Base-by-base conservation (phyloP, 495 filamentous ascomycete species). In the Aspergillus mulundensis region DNA sequence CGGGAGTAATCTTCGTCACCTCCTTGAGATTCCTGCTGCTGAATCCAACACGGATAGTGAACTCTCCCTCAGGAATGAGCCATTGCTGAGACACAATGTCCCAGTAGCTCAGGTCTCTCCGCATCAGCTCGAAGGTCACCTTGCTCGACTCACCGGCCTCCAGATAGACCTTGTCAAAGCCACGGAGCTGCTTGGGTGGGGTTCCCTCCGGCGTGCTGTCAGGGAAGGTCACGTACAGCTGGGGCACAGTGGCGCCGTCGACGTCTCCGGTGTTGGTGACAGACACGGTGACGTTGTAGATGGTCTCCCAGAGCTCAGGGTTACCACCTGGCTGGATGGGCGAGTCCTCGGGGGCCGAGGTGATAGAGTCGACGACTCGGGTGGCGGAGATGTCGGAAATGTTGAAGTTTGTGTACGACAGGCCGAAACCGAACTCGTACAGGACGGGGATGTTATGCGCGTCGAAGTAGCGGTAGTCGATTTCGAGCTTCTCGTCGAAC, bases 401-500 rank as follows among this genome's bases (percentile, higher is more conserved):
- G 15, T 67, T 54, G 64, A 88, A 90, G 2, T 74, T 84, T 5
- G 86, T 87, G 60, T 89, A 89, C 18, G 80, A 79, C 3, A 89
- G 67, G 0, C 87, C 87, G 50, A 80, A 87, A n/a, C 87, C 87
- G 57, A 89, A 90, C 51, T 81, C 81, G 60, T 81, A 89, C 4
- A 79, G 70, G 0, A 84, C 83, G 3, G 66, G 70, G 51, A 87
- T 79, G 32, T 82, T 77, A 16, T 77, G 62, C 19, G 68, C 70
- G 60, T 88, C 84, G 53, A 89, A 88, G 41, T 80, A 75, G 14
- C 82, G 76, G 59, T 89, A 89, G 65, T 89, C 87, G 53, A 89
- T 77, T 43, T 50, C 48, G 48, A 50, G 48, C 83, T 40, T 25
- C 58, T 89, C 85, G 7, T 62, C 66, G 60, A 87, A 90, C 48